These are phyloP conservation scores for Astrothelium macrocarpum DNA, from an alignment of 495 filamentous ascomycete genomes.

Conservation along the genomic window DNA sequence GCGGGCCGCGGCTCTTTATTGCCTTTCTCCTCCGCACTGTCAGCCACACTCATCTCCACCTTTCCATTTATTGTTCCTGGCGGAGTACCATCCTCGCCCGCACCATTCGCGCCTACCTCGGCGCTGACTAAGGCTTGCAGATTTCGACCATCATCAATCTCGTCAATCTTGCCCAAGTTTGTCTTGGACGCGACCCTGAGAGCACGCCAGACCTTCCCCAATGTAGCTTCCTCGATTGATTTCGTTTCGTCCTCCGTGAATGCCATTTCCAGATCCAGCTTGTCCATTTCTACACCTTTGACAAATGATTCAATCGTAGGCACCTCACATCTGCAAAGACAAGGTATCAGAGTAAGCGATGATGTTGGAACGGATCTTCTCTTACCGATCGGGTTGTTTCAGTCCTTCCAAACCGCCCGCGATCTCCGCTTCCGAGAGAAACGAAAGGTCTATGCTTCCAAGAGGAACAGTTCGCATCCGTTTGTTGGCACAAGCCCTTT, in stretches of 20 bases:
- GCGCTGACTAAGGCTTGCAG: conserved; percentile 44
- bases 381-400: conserved; percentile 47
- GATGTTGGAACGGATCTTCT: background rate
- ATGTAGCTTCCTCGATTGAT: conserved; percentile 53
- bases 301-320: conserved; percentile 46
- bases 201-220: conserved; percentile 81
- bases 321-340: conserved; percentile 33
- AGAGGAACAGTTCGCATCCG: conserved; percentile 55
- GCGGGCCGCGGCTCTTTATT: conserved; percentile 1
- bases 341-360: conserved; percentile 3
- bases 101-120: conserved; percentile 25
- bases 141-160: conserved; percentile 72
- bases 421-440: conserved; percentile 56
- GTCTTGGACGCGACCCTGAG: conserved; percentile 65
- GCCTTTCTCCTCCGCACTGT: background rate
- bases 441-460: conserved; percentile 63
- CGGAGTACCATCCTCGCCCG: background rate
- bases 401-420: conserved; percentile 48
- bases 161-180: conserved; percentile 69
- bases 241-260: conserved; percentile 60
- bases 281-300: conserved; percentile 51
- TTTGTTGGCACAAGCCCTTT: conserved; percentile 55
- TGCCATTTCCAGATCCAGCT: conserved; percentile 77
- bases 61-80: conserved; percentile 16
- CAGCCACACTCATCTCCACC: conserved; percentile 4